A percentile compares a stretch with the other conserved stretches of the same genome.
These are phyloP conservation scores for Paraphaeosphaeria sporulosa DNA, from an alignment of 2,329 filamentous ascomycete genomes.

Conservation along the genomic window DNA sequence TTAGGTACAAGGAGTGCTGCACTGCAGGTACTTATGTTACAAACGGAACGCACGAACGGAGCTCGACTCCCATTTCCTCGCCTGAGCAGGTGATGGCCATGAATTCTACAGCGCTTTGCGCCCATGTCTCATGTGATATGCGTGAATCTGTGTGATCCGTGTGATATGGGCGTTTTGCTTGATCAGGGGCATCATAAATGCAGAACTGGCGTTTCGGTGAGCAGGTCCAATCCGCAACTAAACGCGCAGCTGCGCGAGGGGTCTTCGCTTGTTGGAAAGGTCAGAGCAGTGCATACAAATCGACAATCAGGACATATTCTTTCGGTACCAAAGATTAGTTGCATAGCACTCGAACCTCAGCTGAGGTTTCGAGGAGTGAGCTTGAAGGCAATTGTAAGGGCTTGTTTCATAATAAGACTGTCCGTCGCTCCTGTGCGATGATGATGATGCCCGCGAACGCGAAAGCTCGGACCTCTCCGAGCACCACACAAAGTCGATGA, in stretches of 20 bases:
- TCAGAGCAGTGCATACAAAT: too few species aligned
- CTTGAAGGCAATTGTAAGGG: neutral
- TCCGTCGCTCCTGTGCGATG: neutral
- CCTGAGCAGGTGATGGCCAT: neutral
- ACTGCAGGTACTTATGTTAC: constrained; percentile 12
- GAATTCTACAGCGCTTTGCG: neutral
- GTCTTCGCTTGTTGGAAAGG: too few species aligned
- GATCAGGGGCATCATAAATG: neutral
- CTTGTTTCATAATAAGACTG: neutral
- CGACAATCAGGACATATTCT: too few species aligned
- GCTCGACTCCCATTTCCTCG: constrained; percentile 2
- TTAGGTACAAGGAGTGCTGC: constrained; percentile 13
- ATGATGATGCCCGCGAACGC: neutral
- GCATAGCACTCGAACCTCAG: too few species aligned
- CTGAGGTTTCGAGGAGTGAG: too few species aligned
- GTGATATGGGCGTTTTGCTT: neutral
- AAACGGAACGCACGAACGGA: constrained; percentile 15
- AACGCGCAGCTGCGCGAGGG: too few species aligned
- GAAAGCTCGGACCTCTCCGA: neutral
- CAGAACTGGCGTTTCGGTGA: neutral
- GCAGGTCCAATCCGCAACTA: neutral
- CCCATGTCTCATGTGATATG: neutral
- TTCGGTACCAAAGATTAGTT: too few species aligned
- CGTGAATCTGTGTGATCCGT: neutral
- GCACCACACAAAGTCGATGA: constrained; percentile 5